phyloP scores from a whole-genome alignment of 192 early-diverging fungal genomes.

The Rhizoclosmatium globosum region DNA sequence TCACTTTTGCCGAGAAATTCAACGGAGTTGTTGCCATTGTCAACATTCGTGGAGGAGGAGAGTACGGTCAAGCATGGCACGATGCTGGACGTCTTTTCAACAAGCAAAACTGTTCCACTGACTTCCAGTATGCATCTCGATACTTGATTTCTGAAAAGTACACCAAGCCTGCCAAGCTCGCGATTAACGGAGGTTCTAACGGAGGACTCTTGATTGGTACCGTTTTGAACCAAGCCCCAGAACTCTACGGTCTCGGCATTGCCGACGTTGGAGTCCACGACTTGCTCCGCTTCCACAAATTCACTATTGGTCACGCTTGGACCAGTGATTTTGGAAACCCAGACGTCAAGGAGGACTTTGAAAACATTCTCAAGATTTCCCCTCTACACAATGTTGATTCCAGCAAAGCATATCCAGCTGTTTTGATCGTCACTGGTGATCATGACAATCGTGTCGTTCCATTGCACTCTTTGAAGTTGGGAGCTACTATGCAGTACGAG shows the following conservation, averaged over 20 bases:
- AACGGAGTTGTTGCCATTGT: slow-evolving; percentile 67
- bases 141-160: slow-evolving; percentile 65
- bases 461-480: slow-evolving; percentile 72
- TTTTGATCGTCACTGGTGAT: slow-evolving; percentile 68
- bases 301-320: slow-evolving; percentile 80
- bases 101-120: slow-evolving; percentile 80
- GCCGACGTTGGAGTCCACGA: slow-evolving; percentile 78
- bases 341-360: slow-evolving; percentile 72
- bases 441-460: slow-evolving; percentile 77
- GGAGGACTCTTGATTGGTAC: slow-evolving; percentile 77
- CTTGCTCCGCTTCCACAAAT: slow-evolving; percentile 80
- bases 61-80: slow-evolving; percentile 65
- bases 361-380: slow-evolving; percentile 55
- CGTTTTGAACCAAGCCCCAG: slow-evolving; percentile 77
- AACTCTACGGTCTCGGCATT: slow-evolving; percentile 71
- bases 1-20: slow-evolving; percentile 62
- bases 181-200: slow-evolving; percentile 76
- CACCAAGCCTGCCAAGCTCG: slow-evolving; percentile 62
- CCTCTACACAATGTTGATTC: slow-evolving; percentile 73
- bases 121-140: slow-evolving; percentile 76
- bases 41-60: slow-evolving; percentile 77
- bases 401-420: slow-evolving; percentile 62
- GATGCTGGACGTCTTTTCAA: slow-evolving; percentile 59
- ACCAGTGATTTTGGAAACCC: slow-evolving; percentile 73
- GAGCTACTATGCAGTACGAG: slow-evolving; percentile 67